Percentiles rank a stretch among this genome's conserved stretches.
These are phyloP conservation scores for Fusarium agapanthi DNA, from an alignment of 2,329 filamentous ascomycete species.

Conservation along the genomic window DNA sequence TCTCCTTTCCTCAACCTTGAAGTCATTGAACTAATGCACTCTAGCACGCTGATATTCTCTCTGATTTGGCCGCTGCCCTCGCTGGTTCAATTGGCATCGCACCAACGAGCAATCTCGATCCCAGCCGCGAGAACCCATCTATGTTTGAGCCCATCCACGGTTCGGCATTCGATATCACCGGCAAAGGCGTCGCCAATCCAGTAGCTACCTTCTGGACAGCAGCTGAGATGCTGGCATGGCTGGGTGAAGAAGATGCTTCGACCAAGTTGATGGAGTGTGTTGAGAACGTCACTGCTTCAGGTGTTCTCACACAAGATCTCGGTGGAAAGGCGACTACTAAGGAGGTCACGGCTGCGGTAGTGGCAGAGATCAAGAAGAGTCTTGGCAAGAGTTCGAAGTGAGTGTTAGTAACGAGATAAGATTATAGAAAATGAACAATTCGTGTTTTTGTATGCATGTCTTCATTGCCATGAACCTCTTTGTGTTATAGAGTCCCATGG, in stretches of 20 bases:
- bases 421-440: neutral
- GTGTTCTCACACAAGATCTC: conserved; percentile 62
- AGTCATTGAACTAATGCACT: neutral
- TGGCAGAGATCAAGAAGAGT: conserved; percentile 36
- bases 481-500: neutral
- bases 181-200: conserved; percentile 65
- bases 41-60: conserved; percentile 70
- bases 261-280: conserved; percentile 60
- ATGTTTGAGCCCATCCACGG: conserved; percentile 72
- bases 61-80: conserved; percentile 74
- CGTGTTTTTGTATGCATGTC: neutral
- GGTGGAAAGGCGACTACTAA: conserved; percentile 55
- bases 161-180: conserved; percentile 66
- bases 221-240: conserved; percentile 65
- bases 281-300: conserved; percentile 61
- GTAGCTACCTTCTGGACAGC: conserved; percentile 68
- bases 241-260: conserved; percentile 62
- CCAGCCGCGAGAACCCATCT: conserved; percentile 60
- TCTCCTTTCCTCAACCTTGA: rapidly evolving
- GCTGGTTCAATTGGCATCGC: conserved; percentile 78
- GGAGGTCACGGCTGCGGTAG: conserved; percentile 48
- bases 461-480: neutral
- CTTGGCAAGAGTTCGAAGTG: conserved; percentile 11
- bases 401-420: neutral
- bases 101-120: conserved; percentile 74